A percentile compares a stretch with the other conserved stretches of the same genome.
Conservation (phyloP, 495 filamentous ascomycete genomes). For the Articulospora tetracladia region DNA sequence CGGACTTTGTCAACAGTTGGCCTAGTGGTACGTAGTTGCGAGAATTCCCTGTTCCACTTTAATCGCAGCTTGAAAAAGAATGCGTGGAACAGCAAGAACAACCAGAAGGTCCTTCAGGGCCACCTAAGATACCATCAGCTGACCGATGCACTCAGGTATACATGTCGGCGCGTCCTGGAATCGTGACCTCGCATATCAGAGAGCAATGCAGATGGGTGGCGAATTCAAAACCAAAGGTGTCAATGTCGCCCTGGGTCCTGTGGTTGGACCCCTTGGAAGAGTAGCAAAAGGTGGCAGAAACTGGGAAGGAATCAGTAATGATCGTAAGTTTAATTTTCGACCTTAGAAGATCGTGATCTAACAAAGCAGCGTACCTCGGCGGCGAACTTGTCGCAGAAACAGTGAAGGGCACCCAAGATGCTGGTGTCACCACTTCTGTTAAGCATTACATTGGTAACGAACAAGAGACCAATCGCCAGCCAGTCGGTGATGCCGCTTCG, state of each 20-base stretch:
- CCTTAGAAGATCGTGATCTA: conserved; percentile 38
- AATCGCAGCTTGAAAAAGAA: too few species aligned
- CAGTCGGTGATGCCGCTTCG: conserved; percentile 26
- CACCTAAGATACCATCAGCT: too few species aligned
- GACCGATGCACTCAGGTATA: too few species aligned
- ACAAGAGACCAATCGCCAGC: conserved; percentile 61
- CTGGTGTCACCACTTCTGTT: conserved; percentile 48
- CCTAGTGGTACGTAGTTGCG: conserved; percentile 28
- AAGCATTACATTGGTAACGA: conserved; percentile 66
- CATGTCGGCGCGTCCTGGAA: conserved; percentile 77
- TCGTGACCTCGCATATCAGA: conserved; percentile 41
- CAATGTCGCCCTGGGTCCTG: conserved; percentile 63
- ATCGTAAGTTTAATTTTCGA: conserved; percentile 65
- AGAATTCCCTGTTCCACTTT: neutral
- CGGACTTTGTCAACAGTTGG: conserved; percentile 54
- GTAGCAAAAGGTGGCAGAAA: conserved; percentile 49
- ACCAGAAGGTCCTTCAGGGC: too few species aligned
- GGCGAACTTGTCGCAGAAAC: conserved; percentile 43
- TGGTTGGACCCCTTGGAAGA: conserved; percentile 54
- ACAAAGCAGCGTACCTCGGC: conserved; percentile 23
- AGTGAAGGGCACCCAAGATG: conserved; percentile 44
- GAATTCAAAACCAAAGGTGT: conserved; percentile 62
- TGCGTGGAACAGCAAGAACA: too few species aligned
- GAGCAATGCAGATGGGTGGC: conserved; percentile 48
- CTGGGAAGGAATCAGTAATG: conserved; percentile 52